A percentile compares a stretch with the other conserved stretches of the same genome.
Evolutionary conservation across 148 eudicot species (phyloP).

Genomic region (Talinum fruticosum): DNA sequence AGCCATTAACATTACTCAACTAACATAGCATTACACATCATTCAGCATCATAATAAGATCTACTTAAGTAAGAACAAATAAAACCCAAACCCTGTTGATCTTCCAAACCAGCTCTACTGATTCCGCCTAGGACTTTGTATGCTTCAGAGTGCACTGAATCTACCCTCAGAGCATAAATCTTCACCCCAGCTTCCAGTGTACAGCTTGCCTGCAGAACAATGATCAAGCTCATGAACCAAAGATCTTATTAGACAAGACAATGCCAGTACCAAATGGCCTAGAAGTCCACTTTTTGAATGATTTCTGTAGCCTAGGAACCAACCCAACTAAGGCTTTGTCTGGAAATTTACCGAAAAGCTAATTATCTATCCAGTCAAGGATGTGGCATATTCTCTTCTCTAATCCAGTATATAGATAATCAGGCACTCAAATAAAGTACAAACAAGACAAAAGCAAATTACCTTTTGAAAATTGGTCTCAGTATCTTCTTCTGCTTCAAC

Average conservation of each 20-base stretch:
- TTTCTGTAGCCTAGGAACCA: background rate
- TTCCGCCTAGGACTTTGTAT: slow-evolving; percentile 95
- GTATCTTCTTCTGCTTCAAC: slow-evolving; percentile 69
- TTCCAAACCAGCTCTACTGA: slow-evolving; percentile 85
- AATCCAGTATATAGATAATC: background rate
- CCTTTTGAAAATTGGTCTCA: slow-evolving; percentile 96
- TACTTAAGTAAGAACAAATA: background rate
- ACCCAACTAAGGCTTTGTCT: background rate
- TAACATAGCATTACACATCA: background rate
- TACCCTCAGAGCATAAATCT: slow-evolving; percentile 89
- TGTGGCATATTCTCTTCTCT: background rate
- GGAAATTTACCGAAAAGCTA: background rate
- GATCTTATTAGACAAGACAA: background rate
- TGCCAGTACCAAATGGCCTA: background rate
- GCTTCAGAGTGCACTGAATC: slow-evolving; percentile 98
- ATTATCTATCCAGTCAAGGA: background rate
- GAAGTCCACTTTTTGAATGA: background rate
- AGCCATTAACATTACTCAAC: background rate
- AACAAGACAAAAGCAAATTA: slow-evolving; percentile 15
- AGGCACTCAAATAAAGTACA: background rate
- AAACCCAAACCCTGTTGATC: slow-evolving; percentile 47
- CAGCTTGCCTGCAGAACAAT: slow-evolving; percentile 64
- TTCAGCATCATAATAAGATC: background rate
- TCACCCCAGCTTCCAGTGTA: slow-evolving; percentile 96
- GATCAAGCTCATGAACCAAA: slow-evolving; percentile 5